A percentile compares a stretch with the other conserved stretches of the same genome.
Evolutionary conservation across 176 grass and related monocot species (phyloP).

Genomic region (Luzula sylvatica): DNA sequence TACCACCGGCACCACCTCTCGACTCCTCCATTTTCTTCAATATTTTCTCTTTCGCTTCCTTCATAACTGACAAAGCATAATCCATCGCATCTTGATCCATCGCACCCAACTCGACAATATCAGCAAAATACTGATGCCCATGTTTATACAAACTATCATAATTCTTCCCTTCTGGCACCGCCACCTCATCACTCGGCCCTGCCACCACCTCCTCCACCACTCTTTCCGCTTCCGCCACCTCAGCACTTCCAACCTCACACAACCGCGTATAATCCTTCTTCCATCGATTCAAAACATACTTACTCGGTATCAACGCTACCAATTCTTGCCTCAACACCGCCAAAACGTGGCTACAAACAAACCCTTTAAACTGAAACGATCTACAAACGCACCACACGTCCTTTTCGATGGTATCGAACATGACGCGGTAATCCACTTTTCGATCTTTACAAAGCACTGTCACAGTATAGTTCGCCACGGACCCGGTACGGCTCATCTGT

Average conservation of each 20-base stretch:
- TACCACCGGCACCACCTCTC: slow-evolving; percentile 12
- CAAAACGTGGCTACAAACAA: slow-evolving; percentile 84
- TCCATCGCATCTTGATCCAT: slow-evolving; percentile 78
- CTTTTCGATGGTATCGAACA: slow-evolving; percentile 71
- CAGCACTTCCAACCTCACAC: slow-evolving; percentile 23
- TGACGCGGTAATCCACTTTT: slow-evolving; percentile 73
- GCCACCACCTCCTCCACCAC: background rate
- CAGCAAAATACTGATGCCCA: slow-evolving; percentile 60
- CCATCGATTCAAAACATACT: slow-evolving; percentile 77
- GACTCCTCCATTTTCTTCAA: slow-evolving; percentile 29
- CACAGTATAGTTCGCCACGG: slow-evolving; percentile 49
- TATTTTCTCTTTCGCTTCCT: slow-evolving; percentile 61
- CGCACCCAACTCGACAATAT: slow-evolving; percentile 58
- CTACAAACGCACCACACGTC: slow-evolving; percentile 86
- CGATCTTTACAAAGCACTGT: slow-evolving; percentile 69
- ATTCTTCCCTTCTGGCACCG: slow-evolving; percentile 22
- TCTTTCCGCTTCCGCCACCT: slow-evolving; percentile 8
- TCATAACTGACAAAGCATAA: slow-evolving; percentile 64
- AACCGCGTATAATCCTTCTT: slow-evolving; percentile 83
- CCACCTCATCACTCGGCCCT: background rate
- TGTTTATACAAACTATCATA: slow-evolving; percentile 52
- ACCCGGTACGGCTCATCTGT: slow-evolving; percentile 47
- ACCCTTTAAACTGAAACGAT: slow-evolving; percentile 79
- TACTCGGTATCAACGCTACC: slow-evolving; percentile 58
- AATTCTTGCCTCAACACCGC: slow-evolving; percentile 78